Evolutionary conservation across 257 asterid genomes (phyloP).

Genomic region (Echium plantagineum): DNA sequence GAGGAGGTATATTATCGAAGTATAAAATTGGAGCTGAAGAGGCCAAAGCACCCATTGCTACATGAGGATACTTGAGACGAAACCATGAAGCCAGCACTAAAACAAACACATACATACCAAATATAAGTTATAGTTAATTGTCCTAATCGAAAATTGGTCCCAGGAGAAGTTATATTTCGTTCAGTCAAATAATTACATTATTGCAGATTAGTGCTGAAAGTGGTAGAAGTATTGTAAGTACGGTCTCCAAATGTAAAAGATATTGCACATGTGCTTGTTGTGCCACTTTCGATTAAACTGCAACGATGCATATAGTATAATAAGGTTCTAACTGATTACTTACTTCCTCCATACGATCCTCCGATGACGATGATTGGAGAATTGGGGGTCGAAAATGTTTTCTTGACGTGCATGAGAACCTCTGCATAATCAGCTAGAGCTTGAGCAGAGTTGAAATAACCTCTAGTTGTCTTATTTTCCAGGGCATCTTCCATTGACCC

Average conservation of each 20-base stretch:
- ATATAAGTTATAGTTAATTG: no score
- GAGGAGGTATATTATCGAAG: conserved; percentile 57
- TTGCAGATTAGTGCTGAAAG: no score
- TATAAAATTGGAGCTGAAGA: conserved; percentile 80
- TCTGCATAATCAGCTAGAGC: conserved; percentile 21
- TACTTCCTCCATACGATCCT: conserved; percentile 23
- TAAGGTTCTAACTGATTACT: background rate
- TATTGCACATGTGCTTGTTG: no score
- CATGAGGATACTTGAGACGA: conserved; percentile 73
- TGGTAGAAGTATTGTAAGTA: no score
- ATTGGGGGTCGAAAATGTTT: conserved; percentile 6
- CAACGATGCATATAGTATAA: no score
- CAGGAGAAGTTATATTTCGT: no score
- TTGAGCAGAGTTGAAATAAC: conserved; percentile 19
- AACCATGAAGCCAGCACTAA: conserved; percentile 83
- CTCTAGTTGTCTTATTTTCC: conserved; percentile 5
- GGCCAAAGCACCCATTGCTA: conserved; percentile 68
- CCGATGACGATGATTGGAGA: conserved; percentile 16
- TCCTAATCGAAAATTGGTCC: no score
- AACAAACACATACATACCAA: background rate
- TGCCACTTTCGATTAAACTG: no score
- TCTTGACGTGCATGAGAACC: conserved; percentile 11
- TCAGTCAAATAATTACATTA: no score
- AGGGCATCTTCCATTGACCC: conserved; percentile 4
- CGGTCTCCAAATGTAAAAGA: no score